Percentiles rank a stretch among this genome's conserved stretches.
phyloP scores from a whole-genome alignment of 495 filamentous ascomycete genomes.

The Penicillium angulare region DNA sequence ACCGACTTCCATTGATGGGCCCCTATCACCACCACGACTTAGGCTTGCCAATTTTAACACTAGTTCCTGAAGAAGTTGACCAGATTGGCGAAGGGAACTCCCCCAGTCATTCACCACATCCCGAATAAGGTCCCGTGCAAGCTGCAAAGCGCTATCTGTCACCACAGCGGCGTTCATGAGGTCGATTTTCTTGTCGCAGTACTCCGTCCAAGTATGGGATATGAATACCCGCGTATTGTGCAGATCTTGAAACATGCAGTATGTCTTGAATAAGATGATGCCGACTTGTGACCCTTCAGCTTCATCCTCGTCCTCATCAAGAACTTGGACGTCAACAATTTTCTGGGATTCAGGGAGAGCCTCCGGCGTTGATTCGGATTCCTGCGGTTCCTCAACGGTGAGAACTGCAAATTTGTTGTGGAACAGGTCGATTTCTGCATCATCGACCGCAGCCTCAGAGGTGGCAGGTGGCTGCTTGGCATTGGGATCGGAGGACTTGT shows the following conservation, averaged over 20 bases:
- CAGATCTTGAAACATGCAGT: conserved; percentile 29
- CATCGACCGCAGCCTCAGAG: conserved; percentile 7
- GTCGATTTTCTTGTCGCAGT: conserved; percentile 28
- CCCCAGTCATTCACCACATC: conserved; percentile 20
- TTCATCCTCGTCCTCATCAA: conserved; percentile 16
- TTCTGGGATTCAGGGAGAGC: conserved; percentile 15
- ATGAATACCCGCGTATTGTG: conserved; percentile 26
- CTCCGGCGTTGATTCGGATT: conserved; percentile 12
- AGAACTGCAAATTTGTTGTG: conserved; percentile 30
- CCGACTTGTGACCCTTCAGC: conserved; percentile 19
- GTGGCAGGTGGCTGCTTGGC: conserved; percentile 13
- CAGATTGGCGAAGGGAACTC: conserved; percentile 2
- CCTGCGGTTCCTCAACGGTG: conserved; percentile 31
- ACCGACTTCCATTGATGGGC: conserved; percentile 11
- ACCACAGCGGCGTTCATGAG: conserved; percentile 32
- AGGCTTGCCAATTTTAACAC: conserved; percentile 15
- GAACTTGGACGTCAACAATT: conserved; percentile 22
- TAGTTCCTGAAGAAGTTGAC: conserved; percentile 16
- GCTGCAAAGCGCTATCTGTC: conserved; percentile 31
- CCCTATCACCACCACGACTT: conserved; percentile 17
- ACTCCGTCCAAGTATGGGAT: conserved; percentile 29
- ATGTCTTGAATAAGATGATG: conserved; percentile 26
- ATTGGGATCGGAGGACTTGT: conserved; percentile 15
- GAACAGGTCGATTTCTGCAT: conserved; percentile 12
- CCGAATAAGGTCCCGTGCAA: conserved; percentile 21